Evolutionary conservation across 2,329 filamentous ascomycete genomes (phyloP).

Genomic region (Pestalotiopsis fici): DNA sequence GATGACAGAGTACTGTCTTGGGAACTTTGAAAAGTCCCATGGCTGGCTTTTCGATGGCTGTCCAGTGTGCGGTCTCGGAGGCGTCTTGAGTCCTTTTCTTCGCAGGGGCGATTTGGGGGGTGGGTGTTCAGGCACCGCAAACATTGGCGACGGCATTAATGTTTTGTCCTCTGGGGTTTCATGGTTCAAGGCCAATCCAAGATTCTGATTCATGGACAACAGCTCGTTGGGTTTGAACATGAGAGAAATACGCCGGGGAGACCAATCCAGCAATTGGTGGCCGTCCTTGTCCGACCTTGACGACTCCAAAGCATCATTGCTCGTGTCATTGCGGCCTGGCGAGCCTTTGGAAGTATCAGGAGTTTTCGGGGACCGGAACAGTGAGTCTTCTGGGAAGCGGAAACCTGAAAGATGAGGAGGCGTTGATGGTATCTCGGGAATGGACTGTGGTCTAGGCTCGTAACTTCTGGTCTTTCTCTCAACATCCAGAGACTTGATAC

Average conservation of each 20-base stretch:
- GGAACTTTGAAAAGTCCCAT: constrained; percentile 14
- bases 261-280: constrained; percentile 25
- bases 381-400: constrained; percentile 27
- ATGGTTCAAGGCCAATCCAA: constrained; percentile 7
- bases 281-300: constrained; percentile 3
- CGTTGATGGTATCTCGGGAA: not conserved
- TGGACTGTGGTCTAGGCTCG: not conserved
- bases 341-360: not conserved
- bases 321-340: constrained; percentile 1
- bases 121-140: constrained; percentile 14
- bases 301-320: not conserved
- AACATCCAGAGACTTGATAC: not conserved
- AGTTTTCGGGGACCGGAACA: constrained; percentile 15
- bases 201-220: constrained; percentile 15
- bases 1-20: constrained; percentile 14
- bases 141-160: constrained; percentile 22
- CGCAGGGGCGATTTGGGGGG: constrained; percentile 6
- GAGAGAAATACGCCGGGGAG: constrained; percentile 27
- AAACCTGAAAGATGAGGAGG: constrained; percentile 20
- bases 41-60: constrained; percentile 6
- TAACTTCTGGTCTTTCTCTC: constrained; percentile 6
- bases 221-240: constrained; percentile 27
- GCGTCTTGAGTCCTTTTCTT: not conserved
- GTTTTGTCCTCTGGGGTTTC: constrained; percentile 14
- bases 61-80: not conserved